Evolutionary conservation across 176 grass and related monocot genomes (phyloP).

Genomic region (Tillandsia fasciculata): DNA sequence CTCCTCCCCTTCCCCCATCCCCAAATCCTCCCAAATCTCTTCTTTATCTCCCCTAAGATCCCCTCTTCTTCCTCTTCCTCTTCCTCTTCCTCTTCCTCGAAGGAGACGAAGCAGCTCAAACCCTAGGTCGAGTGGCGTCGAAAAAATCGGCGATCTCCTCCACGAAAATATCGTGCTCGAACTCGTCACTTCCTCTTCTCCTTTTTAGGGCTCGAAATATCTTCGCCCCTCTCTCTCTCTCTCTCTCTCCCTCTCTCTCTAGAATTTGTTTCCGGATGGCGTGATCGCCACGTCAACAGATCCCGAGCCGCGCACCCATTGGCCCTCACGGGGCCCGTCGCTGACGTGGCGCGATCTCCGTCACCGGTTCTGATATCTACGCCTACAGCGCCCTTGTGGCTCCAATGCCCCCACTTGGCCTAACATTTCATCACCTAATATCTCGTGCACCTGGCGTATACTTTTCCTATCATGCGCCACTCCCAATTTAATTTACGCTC

Average conservation of each 20-base stretch:
- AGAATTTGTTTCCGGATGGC: neutral
- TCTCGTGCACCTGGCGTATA: too few species aligned
- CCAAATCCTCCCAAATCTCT: neutral
- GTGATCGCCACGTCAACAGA: slow-evolving; percentile 32
- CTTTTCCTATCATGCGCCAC: too few species aligned
- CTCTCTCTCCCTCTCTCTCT: neutral
- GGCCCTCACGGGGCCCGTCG: neutral
- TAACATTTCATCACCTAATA: too few species aligned
- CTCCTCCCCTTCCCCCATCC: slow-evolving; percentile 1
- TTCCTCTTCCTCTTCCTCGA: neutral
- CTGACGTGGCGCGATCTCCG: slow-evolving; percentile 15
- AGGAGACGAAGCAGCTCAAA: neutral
- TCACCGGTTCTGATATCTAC: slow-evolving; percentile 22
- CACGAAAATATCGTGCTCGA: too few species aligned
- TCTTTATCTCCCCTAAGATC: neutral
- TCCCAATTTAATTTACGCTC: too few species aligned
- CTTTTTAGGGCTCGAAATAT: neutral
- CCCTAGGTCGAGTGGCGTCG: too few species aligned
- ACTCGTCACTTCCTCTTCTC: neutral
- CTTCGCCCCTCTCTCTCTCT: neutral
- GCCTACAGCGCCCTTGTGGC: slow-evolving; percentile 5
- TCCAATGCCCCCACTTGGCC: neutral
- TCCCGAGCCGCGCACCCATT: neutral
- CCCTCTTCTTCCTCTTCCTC: neutral
- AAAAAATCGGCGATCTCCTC: too few species aligned